phyloP scores from a whole-genome alignment of 768 basidiomycete species.

The Agrocybe praecox region DNA sequence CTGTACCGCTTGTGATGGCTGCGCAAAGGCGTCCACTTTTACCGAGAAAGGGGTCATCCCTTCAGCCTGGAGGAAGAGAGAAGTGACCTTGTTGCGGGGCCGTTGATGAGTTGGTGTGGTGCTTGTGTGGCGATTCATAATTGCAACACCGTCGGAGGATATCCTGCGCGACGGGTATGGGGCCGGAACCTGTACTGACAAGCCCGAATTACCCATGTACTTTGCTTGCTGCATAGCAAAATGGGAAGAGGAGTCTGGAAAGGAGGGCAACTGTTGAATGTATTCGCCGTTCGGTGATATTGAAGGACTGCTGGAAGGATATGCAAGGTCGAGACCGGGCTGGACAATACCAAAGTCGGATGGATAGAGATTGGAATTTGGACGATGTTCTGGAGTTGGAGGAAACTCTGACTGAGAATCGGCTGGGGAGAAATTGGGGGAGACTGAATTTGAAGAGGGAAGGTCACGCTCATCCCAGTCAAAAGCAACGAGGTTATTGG shows the following conservation, averaged over 20 bases:
- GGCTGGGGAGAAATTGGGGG: conserved; percentile 48
- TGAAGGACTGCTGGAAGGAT: conserved; percentile 25
- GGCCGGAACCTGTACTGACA: conserved; percentile 14
- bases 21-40: conserved; percentile 56
- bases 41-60: conserved; percentile 68
- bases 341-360: conserved; percentile 25
- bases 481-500: conserved; percentile 41
- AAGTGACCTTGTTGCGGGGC: conserved; percentile 33
- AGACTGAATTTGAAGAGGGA: conserved; percentile 39
- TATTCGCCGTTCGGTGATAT: conserved; percentile 33
- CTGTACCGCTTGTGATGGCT: conserved; percentile 36
- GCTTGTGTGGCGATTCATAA: conserved; percentile 20
- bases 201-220: conserved; percentile 11
- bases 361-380: conserved; percentile 32
- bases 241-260: conserved; percentile 17
- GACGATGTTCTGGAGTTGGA: conserved; percentile 42
- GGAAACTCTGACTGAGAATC: conserved; percentile 48
- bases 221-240: conserved; percentile 19
- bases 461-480: conserved; percentile 46
- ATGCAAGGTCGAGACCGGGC: conserved; percentile 20
- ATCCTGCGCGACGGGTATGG: conserved; percentile 18
- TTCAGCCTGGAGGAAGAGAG: conserved; percentile 61
- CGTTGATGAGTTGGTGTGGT: conserved; percentile 29
- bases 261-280: conserved; percentile 25
- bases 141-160: conserved; percentile 12